Base-by-base conservation (phyloP, 176 grass and related monocot genomes). In the Triticum turgidum region DNA sequence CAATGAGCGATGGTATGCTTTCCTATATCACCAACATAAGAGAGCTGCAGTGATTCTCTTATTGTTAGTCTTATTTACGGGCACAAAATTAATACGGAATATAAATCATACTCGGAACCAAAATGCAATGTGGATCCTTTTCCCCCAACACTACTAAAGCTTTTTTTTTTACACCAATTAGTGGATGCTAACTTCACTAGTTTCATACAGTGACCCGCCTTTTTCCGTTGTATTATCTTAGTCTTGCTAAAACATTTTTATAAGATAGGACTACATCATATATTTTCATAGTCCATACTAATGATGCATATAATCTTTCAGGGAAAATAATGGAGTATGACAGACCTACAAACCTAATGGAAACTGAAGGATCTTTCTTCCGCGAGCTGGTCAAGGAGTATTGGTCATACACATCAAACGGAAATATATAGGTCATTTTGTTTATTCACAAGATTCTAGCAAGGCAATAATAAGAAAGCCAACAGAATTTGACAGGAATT, bases 251-350 rank as follows among this genome's bases (percentile, higher is more conserved):
- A 15, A 37, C 45, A 51, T 47, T 20, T 66, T 0, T 38, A 8
- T 69, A 81, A 13, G 59, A 13, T 80, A 24, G 58, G 41, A 75
- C 76, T 11, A 2, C 11, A 59, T 11, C 71, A 80, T 41, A 74
- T 80, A 39, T 15, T 58, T 39, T 4, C 51, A 38, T 74, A 56
- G 21, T 56, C 9, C 41, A 35, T 80, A 59, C 58, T 85, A 68
- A 75, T 27, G 25, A 35, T 14, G 11, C 42, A 58, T 77, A 64
- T 47, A 75, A 33, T 73, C 14, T 61, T 89, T 4, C 79, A 97
- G 90, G 90, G 5, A 91, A 89, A 87, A 76, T 97, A 32, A 78
- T 91, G 68, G 95, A 97, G 77, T 94, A 94, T 41, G 88, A 97
- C 41, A 89, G 82, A 71, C 95, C 95, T 10, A 84, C 22, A 82